A percentile compares a stretch with the other conserved stretches of the same genome.
Conservation (phyloP, 2,329 filamentous ascomycete genomes). For the Talaromyces sp. region DNA sequence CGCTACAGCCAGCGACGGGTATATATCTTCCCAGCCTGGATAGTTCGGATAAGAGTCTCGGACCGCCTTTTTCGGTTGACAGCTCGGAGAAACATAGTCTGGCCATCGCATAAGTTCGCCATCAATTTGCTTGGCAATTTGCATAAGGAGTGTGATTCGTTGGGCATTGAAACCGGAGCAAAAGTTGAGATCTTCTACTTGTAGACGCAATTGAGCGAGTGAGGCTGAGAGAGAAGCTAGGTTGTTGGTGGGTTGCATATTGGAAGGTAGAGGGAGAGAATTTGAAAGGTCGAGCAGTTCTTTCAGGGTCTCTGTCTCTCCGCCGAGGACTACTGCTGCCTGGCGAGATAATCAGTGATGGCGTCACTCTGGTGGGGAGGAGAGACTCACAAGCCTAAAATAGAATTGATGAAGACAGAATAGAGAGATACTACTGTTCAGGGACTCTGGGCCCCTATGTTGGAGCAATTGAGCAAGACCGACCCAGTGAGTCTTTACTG, state of each 20-base stretch:
- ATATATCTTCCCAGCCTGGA: constrained; percentile 7
- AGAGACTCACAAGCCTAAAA: background rate
- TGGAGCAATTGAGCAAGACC: constrained; percentile 7
- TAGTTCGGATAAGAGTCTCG: background rate
- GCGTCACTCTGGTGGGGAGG: background rate
- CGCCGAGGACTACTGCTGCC: constrained; percentile 2
- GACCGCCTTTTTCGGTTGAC: background rate
- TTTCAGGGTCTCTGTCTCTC: background rate
- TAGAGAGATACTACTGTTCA: background rate
- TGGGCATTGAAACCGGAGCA: background rate
- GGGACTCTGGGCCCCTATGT: background rate
- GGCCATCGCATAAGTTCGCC: constrained; percentile 10
- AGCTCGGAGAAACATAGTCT: background rate
- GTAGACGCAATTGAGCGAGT: background rate
- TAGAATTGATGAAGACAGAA: constrained; percentile 9
- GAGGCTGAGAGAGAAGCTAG: background rate
- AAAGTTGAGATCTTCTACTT: background rate
- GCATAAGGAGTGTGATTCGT: background rate
- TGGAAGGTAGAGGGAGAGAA: background rate
- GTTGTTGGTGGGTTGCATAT: background rate
- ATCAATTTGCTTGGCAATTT: background rate
- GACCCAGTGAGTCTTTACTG: constrained; percentile 3
- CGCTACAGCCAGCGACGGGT: constrained; percentile 6
- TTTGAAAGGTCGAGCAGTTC: constrained; percentile 1
- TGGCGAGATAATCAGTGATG: background rate